Percentiles rank a stretch among this genome's conserved stretches.
phyloP scores from a whole-genome alignment of 495 filamentous ascomycete genomes.

The Aspergillus wentii region DNA sequence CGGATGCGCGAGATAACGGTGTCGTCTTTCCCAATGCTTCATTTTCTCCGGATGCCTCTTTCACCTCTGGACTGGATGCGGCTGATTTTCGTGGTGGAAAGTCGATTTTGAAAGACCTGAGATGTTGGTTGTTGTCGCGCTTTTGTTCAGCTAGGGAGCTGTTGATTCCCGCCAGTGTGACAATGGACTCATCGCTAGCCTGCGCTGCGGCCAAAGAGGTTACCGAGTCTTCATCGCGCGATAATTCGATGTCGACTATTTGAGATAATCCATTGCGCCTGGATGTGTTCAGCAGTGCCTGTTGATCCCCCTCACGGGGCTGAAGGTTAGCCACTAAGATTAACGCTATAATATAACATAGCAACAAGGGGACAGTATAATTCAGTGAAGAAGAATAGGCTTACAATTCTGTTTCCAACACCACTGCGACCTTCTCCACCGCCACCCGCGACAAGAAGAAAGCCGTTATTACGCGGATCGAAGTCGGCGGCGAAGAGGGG shows the following conservation, averaged over 20 bases:
- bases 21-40: constrained; percentile 38
- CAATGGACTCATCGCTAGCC: constrained; percentile 47
- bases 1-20: constrained; percentile 50
- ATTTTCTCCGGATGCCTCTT: constrained; percentile 23
- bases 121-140: constrained; percentile 80
- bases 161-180: constrained; percentile 82
- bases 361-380: too few species aligned
- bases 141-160: constrained; percentile 65
- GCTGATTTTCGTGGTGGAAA: constrained; percentile 24
- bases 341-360: too few species aligned
- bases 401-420: constrained; percentile 85
- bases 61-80: constrained; percentile 9
- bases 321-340: too few species aligned
- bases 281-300: constrained; percentile 68
- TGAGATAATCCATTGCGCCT: constrained; percentile 57
- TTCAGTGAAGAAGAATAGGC: constrained; percentile 15
- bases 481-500: constrained; percentile 91
- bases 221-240: constrained; percentile 86
- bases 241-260: constrained; percentile 72
- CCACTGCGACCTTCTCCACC: constrained; percentile 82
- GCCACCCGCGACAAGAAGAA: constrained; percentile 83
- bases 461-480: constrained; percentile 69
- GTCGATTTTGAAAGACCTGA: constrained; percentile 70
- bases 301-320: constrained; percentile 1
- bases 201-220: constrained; percentile 69